Evolutionary conservation across 495 filamentous ascomycete species (phyloP).

Genomic region (Aspergillus haitiensis): DNA sequence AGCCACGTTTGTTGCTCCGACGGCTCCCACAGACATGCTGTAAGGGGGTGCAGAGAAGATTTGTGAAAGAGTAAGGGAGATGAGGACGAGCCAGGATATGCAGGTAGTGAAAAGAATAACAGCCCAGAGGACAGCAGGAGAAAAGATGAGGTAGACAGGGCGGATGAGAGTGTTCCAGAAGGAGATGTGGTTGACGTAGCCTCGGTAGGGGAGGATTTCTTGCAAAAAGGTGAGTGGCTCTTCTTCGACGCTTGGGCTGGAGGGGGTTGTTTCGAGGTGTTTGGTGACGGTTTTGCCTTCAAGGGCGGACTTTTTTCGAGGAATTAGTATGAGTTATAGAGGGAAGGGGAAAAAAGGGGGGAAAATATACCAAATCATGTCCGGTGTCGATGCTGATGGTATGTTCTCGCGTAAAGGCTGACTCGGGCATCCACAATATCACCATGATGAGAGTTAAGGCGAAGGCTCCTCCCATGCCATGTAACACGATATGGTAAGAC

Average conservation of each 20-base stretch:
- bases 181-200: conserved; percentile 36
- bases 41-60: conserved; percentile 51
- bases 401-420: conserved; percentile 34
- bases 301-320: conserved; percentile 18
- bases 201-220: conserved; percentile 40
- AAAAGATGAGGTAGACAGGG: conserved; percentile 44
- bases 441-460: conserved; percentile 36
- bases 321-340: background rate
- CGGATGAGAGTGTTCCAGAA: conserved; percentile 44
- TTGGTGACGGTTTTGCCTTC: conserved; percentile 28
- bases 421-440: conserved; percentile 49
- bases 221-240: conserved; percentile 27
- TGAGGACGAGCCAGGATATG: conserved; percentile 50
- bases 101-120: conserved; percentile 44
- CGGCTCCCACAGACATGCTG: conserved; percentile 43
- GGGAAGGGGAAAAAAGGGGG: background rate
- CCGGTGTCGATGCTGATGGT: conserved; percentile 43
- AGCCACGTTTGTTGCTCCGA: conserved; percentile 44
- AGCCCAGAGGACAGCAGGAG: conserved; percentile 45
- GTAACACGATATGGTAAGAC: conserved; percentile 33
- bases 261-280: conserved; percentile 28
- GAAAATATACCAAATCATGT: conserved; percentile 21
- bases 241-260: background rate
- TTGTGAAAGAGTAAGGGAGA: conserved; percentile 44
- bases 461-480: conserved; percentile 45